Evolutionary conservation across 495 filamentous ascomycete species (phyloP).

Genomic region (Astrothelium macrocarpum): DNA sequence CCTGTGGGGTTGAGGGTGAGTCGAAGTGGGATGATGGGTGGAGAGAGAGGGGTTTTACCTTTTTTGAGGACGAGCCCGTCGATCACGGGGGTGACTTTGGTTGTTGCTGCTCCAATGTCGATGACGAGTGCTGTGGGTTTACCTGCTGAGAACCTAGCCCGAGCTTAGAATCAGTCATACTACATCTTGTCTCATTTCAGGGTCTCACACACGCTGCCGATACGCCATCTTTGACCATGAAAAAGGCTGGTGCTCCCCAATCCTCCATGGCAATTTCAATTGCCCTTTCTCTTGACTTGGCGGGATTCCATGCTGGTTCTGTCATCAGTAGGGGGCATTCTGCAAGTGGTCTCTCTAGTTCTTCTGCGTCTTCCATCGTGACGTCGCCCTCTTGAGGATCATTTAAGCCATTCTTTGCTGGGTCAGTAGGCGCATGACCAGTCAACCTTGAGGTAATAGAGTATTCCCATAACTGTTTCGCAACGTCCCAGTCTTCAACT

Average conservation of each 20-base stretch:
- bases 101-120: constrained; percentile 84
- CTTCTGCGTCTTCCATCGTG: constrained; percentile 52
- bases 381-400: constrained; percentile 38
- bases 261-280: constrained; percentile 94
- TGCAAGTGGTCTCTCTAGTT: constrained; percentile 64
- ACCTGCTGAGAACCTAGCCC: constrained; percentile 66
- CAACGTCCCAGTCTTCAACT: constrained; percentile 94
- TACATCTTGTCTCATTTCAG: neutral
- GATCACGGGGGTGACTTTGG: constrained; percentile 82
- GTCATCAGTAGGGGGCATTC: constrained; percentile 92
- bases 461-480: constrained; percentile 81
- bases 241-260: constrained; percentile 91
- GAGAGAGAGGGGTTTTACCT: constrained; percentile 23
- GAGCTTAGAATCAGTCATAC: constrained; percentile 9
- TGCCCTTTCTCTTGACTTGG: constrained; percentile 78
- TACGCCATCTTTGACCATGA: constrained; percentile 62
- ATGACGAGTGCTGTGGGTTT: constrained; percentile 87
- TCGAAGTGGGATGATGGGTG: constrained; percentile 16
- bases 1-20: constrained; percentile 33
- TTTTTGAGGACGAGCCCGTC: constrained; percentile 92
- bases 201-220: constrained; percentile 49
- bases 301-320: constrained; percentile 83
- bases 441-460: constrained; percentile 69
- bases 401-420: constrained; percentile 66
- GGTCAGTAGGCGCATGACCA: constrained; percentile 51